These are phyloP conservation scores for Myxozyma kluyveri DNA, from an alignment of 805 yeast species.

Conservation along the genomic window DNA sequence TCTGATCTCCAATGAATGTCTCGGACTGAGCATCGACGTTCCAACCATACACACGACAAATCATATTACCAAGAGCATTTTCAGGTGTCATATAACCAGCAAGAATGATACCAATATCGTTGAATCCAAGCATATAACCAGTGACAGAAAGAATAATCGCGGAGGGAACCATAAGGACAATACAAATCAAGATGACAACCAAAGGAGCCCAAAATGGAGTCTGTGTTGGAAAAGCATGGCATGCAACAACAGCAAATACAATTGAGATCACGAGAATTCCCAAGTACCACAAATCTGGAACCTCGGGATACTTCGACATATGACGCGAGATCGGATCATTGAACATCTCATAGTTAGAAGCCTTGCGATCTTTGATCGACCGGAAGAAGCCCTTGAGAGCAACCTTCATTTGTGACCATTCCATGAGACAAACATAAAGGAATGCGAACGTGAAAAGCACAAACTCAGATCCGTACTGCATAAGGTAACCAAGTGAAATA, in stretches of 20 bases:
- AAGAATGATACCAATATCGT: constrained; percentile 43
- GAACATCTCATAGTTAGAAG: constrained; percentile 63
- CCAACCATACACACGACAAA: constrained; percentile 48
- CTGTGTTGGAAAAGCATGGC: constrained; percentile 45
- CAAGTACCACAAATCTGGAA: constrained; percentile 45
- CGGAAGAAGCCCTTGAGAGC: constrained; percentile 54
- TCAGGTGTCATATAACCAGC: constrained; percentile 53
- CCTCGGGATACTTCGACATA: constrained; percentile 58
- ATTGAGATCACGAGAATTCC: constrained; percentile 46
- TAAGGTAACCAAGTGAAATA: constrained; percentile 33
- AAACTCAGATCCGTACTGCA: constrained; percentile 50
- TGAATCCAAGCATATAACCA: constrained; percentile 50
- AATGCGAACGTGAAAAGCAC: constrained; percentile 32
- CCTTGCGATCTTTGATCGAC: constrained; percentile 45
- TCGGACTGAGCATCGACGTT: constrained; percentile 50
- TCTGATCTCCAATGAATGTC: constrained; percentile 40
- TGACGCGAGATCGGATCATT: constrained; percentile 50
- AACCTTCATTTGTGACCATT: constrained; percentile 34
- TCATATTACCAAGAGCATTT: constrained; percentile 49
- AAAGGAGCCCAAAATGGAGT: constrained; percentile 64
- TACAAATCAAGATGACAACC: constrained; percentile 50
- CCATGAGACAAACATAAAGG: constrained; percentile 4
- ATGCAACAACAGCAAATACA: constrained; percentile 34
- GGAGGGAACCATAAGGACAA: constrained; percentile 58
- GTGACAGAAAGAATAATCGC: constrained; percentile 63